Evolutionary conservation across 805 yeast genomes (phyloP).

Genomic region (Candida yuanshanica): DNA sequence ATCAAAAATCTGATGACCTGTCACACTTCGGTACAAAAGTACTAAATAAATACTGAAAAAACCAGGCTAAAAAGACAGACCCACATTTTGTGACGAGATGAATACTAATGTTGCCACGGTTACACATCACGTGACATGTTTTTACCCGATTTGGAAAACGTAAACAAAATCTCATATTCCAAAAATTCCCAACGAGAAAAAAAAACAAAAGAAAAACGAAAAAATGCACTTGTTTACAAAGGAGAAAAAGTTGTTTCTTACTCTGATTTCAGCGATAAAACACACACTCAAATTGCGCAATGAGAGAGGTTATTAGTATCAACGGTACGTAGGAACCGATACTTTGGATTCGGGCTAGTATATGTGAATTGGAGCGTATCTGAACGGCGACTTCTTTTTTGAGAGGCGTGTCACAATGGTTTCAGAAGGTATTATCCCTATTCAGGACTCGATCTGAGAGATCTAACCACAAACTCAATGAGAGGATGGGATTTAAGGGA

Average conservation of each 20-base stretch:
- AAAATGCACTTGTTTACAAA: background rate
- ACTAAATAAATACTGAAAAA: too few species aligned
- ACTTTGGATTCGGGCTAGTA: background rate
- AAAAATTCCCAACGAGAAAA: background rate
- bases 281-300: slow-evolving; percentile 23
- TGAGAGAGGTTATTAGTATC: slow-evolving; percentile 92
- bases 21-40: too few species aligned
- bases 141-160: slow-evolving; percentile 14
- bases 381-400: background rate
- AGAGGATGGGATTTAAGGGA: background rate
- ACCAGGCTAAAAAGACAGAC: too few species aligned
- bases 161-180: slow-evolving; percentile 20
- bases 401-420: background rate
- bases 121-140: slow-evolving; percentile 6
- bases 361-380: background rate
- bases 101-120: slow-evolving; percentile 10
- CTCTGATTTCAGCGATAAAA: background rate
- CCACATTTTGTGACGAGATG: too few species aligned
- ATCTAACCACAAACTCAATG: too few species aligned
- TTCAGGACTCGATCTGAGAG: background rate
- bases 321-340: slow-evolving; percentile 54
- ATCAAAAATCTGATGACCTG: too few species aligned
- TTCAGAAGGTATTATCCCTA: background rate
- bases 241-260: background rate
- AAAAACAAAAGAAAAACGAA: background rate